Evolutionary conservation across 768 basidiomycete species (phyloP).

Genomic region (Russula compacta): DNA sequence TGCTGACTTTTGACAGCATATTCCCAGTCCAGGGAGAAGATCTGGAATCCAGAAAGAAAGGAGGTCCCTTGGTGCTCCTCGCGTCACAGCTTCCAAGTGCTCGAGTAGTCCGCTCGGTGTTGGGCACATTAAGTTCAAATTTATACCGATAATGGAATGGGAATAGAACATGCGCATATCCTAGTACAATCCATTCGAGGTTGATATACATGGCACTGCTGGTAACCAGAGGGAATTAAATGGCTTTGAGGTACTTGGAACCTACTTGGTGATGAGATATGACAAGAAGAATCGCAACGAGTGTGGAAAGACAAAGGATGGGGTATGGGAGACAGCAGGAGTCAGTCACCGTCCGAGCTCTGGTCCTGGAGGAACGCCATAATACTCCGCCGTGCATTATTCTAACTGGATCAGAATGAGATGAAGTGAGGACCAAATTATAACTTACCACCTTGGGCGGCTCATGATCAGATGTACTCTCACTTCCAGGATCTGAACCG

Average conservation of each 20-base stretch:
- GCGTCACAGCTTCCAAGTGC: too few relatives aligned
- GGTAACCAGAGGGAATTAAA: neutral
- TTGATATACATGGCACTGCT: neutral
- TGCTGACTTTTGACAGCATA: too few relatives aligned
- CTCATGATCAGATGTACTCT: constrained; percentile 8
- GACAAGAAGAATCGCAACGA: neutral
- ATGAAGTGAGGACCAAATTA: neutral
- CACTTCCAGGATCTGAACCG: constrained; percentile 28
- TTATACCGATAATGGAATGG: neutral
- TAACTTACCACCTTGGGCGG: constrained; percentile 4
- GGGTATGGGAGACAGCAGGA: neutral
- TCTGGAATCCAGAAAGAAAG: too few relatives aligned
- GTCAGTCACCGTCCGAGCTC: constrained; percentile 49
- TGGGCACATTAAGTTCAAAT: neutral
- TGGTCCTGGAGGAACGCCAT: constrained; percentile 66
- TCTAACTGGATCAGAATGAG: constrained; percentile 22
- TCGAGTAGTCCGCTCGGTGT: too few relatives aligned
- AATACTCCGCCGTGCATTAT: constrained; percentile 48
- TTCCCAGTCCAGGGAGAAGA: too few relatives aligned
- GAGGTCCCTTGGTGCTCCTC: too few relatives aligned
- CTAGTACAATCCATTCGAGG: neutral
- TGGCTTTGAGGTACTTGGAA: neutral
- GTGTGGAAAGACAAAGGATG: neutral
- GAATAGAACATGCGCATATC: neutral
- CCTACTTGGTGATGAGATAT: neutral